Base-by-base conservation (phyloP, 169 alveolate genomes). In the Cryptosporidium sp. region DNA sequence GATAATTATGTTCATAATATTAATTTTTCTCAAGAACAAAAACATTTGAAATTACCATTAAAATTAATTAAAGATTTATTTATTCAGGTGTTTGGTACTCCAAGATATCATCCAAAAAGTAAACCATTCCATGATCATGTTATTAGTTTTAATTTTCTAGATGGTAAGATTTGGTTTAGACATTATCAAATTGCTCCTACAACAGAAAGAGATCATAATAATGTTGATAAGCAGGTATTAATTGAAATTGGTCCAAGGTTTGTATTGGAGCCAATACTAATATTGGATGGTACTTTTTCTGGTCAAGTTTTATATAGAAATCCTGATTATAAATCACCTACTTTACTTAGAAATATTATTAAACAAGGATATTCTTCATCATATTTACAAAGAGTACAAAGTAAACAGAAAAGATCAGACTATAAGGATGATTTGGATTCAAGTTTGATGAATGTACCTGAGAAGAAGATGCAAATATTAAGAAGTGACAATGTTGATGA, bases 91-190 rank as follows among this genome's bases (percentile, higher is more conserved):
- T 96, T 98, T 85, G 96, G 97, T 51, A 95, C 97, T 29, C 99
- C 99, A 3, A 95, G 93, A 70, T 94, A 96, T 60, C 99, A 98
- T 92, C 99, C 99, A n/a, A 96, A 97, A 92, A 94, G 98, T 86
- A 96, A 95, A 92, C 99, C 99, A 26, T 97, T 97, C 93, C 94
- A 95, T 87, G 99, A 98, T 92, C 99, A 97, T 91, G 96, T 97
- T 58, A 93, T 97, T 31, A 92, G 97, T 62, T 97, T 98, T 93
- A 92, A 91, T 84, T 94, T 94, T 91, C 91, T 94, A 52, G 96
- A 96, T 70, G 95, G 94, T 42, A 95, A 95, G 75, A 94, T 97
- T 10, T 96, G 96, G 95, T 94, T 97, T 86, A 94, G 99, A 72
- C 97, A 96, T 91, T 97, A 96, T 92, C 97, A 97, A 93, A 94